Evolutionary conservation across 179 eudicot genomes (phyloP).

Genomic region (Spinacia oleracea): DNA sequence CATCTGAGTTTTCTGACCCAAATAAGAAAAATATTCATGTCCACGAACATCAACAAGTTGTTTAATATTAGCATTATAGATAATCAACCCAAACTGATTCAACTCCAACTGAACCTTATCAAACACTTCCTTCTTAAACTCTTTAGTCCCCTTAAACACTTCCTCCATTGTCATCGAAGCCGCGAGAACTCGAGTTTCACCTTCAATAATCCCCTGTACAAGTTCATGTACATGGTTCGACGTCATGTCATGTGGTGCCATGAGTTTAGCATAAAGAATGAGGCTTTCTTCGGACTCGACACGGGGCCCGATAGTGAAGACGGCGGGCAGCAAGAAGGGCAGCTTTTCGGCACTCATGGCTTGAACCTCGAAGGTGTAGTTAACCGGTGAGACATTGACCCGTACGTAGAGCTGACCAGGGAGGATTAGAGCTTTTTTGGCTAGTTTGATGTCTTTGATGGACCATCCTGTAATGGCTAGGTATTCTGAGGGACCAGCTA

Average conservation of each 20-base stretch:
- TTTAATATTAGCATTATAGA: constrained; percentile 49
- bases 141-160: constrained; percentile 40
- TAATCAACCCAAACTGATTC: constrained; percentile 40
- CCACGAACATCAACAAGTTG: constrained; percentile 45
- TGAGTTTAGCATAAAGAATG: constrained; percentile 33
- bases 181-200: constrained; percentile 42
- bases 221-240: constrained; percentile 38
- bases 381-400: constrained; percentile 24
- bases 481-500: constrained; percentile 30
- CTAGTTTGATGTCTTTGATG: constrained; percentile 23
- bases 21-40: constrained; percentile 46
- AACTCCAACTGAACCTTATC: constrained; percentile 47
- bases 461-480: constrained; percentile 26
- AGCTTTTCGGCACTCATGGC: constrained; percentile 35
- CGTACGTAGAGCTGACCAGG: constrained; percentile 24
- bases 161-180: constrained; percentile 51
- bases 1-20: constrained; percentile 50
- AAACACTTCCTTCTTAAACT: constrained; percentile 41
- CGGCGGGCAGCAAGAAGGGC: constrained; percentile 40
- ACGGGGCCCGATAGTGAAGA: constrained; percentile 43
- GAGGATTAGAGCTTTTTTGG: constrained; percentile 23
- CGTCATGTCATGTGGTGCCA: constrained; percentile 39
- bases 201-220: constrained; percentile 45
- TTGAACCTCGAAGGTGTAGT: constrained; percentile 34
- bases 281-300: constrained; percentile 26